Percentiles rank a stretch among this genome's conserved stretches.
Conservation (phyloP, 139 green algal species). For the Gonium pectorale region DNA sequence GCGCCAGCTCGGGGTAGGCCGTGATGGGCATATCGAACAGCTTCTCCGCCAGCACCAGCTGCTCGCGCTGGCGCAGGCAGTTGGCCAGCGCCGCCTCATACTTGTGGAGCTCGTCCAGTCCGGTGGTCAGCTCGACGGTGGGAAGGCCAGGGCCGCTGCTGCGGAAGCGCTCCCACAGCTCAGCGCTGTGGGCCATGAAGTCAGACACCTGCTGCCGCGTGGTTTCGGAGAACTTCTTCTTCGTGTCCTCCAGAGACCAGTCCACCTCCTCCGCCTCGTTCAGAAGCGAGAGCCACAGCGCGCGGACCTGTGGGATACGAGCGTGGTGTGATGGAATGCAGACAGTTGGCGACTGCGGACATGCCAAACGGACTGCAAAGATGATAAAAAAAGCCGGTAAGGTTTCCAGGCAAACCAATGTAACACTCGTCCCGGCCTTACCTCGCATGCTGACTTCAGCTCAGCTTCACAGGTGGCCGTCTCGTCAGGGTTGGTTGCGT, state of each 20-base stretch:
- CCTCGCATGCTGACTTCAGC: slow-evolving; percentile 47
- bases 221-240: slow-evolving; percentile 76
- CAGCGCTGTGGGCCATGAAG: slow-evolving; percentile 54
- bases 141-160: slow-evolving; percentile 61
- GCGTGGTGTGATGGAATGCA: too few relatives aligned
- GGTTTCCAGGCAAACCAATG: not conserved
- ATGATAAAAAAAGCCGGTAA: not conserved
- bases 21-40: slow-evolving; percentile 88
- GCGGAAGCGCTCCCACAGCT: slow-evolving; percentile 60
- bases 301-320: slow-evolving; percentile 32
- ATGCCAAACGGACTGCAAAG: too few relatives aligned
- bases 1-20: slow-evolving; percentile 74
- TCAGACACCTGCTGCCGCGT: slow-evolving; percentile 76
- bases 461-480: slow-evolving; percentile 44
- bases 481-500: slow-evolving; percentile 58
- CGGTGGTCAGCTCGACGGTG: slow-evolving; percentile 58
- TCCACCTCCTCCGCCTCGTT: slow-evolving; percentile 75
- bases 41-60: slow-evolving; percentile 86
- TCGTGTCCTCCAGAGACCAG: slow-evolving; percentile 72
- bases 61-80: slow-evolving; percentile 69
- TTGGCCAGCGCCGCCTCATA: slow-evolving; percentile 61
- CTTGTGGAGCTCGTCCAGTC: slow-evolving; percentile 63
- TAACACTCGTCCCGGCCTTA: not conserved
- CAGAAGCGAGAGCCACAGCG: slow-evolving; percentile 53
- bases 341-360: too few relatives aligned